phyloP scores from a whole-genome alignment of 1,284 basidiomycete species.

The Puccinia novopanici region DNA sequence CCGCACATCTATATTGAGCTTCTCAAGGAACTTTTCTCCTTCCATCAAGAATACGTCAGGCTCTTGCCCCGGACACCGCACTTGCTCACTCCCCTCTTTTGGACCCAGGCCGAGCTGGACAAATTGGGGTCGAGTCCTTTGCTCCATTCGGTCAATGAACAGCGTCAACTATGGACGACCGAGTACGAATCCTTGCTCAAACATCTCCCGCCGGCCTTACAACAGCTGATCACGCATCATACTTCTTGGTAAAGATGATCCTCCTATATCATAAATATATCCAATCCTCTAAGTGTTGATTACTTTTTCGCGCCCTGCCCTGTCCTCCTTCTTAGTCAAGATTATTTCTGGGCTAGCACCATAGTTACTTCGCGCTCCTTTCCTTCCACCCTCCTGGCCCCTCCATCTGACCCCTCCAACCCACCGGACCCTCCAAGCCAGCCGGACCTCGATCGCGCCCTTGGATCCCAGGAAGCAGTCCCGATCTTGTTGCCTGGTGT shows the following conservation, averaged over 20 bases:
- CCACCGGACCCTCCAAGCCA: background rate
- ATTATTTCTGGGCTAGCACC: conserved; percentile 45
- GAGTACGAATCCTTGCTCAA: conserved; percentile 23
- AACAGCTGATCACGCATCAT: conserved; percentile 12
- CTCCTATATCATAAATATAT: too few species aligned
- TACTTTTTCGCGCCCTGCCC: background rate
- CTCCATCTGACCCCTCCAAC: background rate
- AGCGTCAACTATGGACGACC: background rate
- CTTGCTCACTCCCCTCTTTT: conserved; percentile 39
- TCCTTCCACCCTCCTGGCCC: conserved; percentile 17
- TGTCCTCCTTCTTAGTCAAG: conserved; percentile 16
- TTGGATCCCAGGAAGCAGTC: too few species aligned
- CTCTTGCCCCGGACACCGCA: conserved; percentile 5
- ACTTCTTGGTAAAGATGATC: conserved; percentile 32
- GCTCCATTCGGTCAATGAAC: conserved; percentile 18
- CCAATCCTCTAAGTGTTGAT: too few species aligned
- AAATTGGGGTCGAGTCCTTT: conserved; percentile 14
- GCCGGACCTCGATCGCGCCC: background rate
- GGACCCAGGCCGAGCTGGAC: conserved; percentile 22
- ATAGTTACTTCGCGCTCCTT: conserved; percentile 42
- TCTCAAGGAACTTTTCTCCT: conserved; percentile 19
- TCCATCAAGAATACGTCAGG: conserved; percentile 35
- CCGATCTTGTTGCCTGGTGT: conserved; percentile 47
- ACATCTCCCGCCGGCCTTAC: background rate
- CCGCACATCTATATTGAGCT: background rate